Evolutionary conservation across 1,284 basidiomycete species (phyloP).

Genomic region (Rhodotorula sp.): DNA sequence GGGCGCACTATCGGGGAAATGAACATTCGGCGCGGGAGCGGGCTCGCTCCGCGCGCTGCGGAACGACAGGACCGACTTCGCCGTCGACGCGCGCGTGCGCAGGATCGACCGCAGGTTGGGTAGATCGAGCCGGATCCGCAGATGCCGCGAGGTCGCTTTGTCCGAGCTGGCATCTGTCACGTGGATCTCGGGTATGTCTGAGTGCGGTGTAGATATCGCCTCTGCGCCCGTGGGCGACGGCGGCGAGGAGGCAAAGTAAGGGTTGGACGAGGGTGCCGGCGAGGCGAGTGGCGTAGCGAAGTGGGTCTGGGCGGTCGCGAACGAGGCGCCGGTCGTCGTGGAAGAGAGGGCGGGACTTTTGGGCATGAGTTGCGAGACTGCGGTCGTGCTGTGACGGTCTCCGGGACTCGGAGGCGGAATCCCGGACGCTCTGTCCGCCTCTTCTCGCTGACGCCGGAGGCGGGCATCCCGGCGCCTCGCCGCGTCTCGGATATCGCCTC

Average conservation of each 20-base stretch:
- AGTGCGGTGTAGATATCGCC: no score
- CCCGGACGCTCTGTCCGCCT: neutral
- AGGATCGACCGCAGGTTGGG: constrained; percentile 12
- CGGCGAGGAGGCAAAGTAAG: neutral
- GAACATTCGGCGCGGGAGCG: constrained; percentile 4
- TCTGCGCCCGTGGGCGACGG: neutral
- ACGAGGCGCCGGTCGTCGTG: constrained; percentile 1
- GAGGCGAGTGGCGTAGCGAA: neutral
- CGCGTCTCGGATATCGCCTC: constrained; percentile 30
- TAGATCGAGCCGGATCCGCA: neutral
- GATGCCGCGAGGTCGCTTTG: neutral
- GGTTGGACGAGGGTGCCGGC: constrained; percentile 5
- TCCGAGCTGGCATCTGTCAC: neutral
- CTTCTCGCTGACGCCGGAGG: constrained; percentile 12
- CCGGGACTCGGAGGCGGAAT: constrained; percentile 2
- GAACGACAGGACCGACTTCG: neutral
- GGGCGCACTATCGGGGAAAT: constrained; percentile 5
- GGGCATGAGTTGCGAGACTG: neutral
- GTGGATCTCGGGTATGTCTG: neutral
- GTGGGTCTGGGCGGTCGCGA: constrained; percentile 13
- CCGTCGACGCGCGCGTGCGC: neutral
- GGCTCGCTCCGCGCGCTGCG: neutral
- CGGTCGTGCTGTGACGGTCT: neutral
- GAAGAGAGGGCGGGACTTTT: constrained; percentile 1
- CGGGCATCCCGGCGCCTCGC: constrained; percentile 21